phyloP scores from a whole-genome alignment of 768 basidiomycete species.

The Lactifluus pinguis region DNA sequence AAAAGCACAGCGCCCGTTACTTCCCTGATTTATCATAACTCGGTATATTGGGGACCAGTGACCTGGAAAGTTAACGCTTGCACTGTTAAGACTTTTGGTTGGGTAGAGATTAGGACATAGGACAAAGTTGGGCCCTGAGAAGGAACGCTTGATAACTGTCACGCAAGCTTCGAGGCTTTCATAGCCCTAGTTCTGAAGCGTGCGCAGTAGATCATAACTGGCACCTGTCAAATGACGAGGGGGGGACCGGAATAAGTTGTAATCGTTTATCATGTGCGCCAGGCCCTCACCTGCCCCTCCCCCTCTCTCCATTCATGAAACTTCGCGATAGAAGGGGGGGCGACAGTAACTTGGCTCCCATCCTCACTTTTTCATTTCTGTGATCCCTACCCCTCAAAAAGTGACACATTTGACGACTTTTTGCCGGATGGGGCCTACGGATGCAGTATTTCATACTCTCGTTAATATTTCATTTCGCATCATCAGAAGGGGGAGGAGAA shows the following conservation, averaged over 20 bases:
- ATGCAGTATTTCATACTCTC: not conserved
- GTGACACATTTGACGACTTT: too few species aligned
- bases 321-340: not conserved
- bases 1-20: too few species aligned
- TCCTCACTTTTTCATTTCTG: not conserved
- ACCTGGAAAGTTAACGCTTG: too few species aligned
- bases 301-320: not conserved
- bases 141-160: not conserved
- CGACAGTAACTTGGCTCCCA: not conserved
- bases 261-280: not conserved
- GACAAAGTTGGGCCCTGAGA: not conserved
- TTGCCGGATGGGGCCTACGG: too few species aligned
- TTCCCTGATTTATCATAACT: too few species aligned
- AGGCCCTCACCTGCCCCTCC: too few species aligned
- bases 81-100: too few species aligned
- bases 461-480: not conserved
- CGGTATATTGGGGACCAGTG: too few species aligned
- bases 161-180: not conserved
- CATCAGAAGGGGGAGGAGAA: too few species aligned
- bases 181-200: not conserved
- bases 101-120: too few species aligned
- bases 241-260: too few species aligned
- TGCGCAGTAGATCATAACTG: too few species aligned
- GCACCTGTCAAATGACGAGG: not conserved
- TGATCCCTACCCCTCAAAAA: not conserved